Conservation (phyloP, 352 stramenopile genomes). For the Phytophthora capsici region DNA sequence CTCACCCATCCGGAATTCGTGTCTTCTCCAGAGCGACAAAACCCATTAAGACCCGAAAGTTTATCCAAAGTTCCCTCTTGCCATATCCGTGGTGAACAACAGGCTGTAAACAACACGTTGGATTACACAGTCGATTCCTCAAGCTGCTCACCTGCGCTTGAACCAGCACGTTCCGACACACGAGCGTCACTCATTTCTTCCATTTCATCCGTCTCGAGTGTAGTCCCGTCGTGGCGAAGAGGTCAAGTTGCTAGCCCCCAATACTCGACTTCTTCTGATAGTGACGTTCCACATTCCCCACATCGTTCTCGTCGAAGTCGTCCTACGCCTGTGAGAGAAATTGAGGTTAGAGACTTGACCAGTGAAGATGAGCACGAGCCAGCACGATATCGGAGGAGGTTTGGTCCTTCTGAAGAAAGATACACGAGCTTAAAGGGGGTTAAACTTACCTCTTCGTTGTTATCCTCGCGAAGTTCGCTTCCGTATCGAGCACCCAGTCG, state of each 20-base stretch:
- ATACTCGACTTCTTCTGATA: constrained; percentile 35
- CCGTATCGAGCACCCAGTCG: constrained; percentile 3
- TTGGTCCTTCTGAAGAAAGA: constrained; percentile 1
- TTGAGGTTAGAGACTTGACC: neutral
- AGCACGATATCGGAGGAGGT: constrained; percentile 1
- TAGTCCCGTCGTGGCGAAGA: constrained; percentile 7
- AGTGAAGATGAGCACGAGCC: constrained; percentile 26
- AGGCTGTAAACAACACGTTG: constrained; percentile 13
- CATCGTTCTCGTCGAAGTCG: constrained; percentile 18
- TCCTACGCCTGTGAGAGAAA: neutral
- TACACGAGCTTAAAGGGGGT: neutral
- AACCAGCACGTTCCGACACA: constrained; percentile 4
- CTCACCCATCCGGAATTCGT: constrained; percentile 12
- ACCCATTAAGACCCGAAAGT: neutral
- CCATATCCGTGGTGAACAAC: constrained; percentile 4
- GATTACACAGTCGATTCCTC: constrained; percentile 34
- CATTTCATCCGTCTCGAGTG: constrained; percentile 31
- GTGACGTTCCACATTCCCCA: constrained; percentile 9
- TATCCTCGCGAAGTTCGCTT: constrained; percentile 10
- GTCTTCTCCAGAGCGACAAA: constrained; percentile 1
- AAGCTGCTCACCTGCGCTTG: constrained; percentile 12
- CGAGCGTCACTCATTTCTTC: constrained; percentile 17
- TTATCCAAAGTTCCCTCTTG: constrained; percentile 6
- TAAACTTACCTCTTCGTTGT: constrained; percentile 19
- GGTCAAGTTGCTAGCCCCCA: constrained; percentile 8